Evolutionary conservation across 2,329 filamentous ascomycete genomes (phyloP), one percentile per base, ranked within the genome.

Genomic region (Drechslerella coelobrocha): DNA sequence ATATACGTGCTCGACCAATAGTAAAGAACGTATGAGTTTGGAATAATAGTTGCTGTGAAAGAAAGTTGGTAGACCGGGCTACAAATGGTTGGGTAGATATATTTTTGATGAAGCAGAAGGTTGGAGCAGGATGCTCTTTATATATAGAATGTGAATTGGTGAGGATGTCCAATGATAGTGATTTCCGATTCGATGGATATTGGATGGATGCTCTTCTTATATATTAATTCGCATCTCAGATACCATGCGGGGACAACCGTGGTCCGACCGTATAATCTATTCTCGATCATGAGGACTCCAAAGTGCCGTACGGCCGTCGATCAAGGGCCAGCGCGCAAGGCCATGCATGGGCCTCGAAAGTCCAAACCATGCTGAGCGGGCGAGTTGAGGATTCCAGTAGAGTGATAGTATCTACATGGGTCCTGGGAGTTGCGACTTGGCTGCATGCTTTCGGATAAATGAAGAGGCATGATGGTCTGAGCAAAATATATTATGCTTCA

Each of bases 1-100:
- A n/a, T 4, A 39, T 39, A 39, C 2, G 17, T 39, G 17, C 17
- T 6, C 2, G 34, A 39, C 17, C 12, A 6, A 39, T 39, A n/a
- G 41, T 19, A 45, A 19, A 21, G 19, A 23, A 23, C 19, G 41
- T 45, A 2, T 19, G 8, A 45, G 14, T 19, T 45, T 45, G 34
- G 17, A 39, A 2, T 7, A 45, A 45, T 61, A 39, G 21, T 52
- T 37, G 17, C 39, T 23, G 17, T 17, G 43, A 71, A 59, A 52
- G 66, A 71, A 31, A 57, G 66, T 57, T 61, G 48, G 65, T 71
- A 59, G 59, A 55, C 65, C 59, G 6, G 57, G 65, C 59, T 71
- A 63, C 59, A 51, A 17, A 31, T 12, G n/a, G 21, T 59, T 19
- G 7, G 39, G 6, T 26, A 45, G 43, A 53, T 61, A 31, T 52